Evolutionary conservation across 768 basidiomycete species (phyloP).

Genomic region (Dendrothele bispora): DNA sequence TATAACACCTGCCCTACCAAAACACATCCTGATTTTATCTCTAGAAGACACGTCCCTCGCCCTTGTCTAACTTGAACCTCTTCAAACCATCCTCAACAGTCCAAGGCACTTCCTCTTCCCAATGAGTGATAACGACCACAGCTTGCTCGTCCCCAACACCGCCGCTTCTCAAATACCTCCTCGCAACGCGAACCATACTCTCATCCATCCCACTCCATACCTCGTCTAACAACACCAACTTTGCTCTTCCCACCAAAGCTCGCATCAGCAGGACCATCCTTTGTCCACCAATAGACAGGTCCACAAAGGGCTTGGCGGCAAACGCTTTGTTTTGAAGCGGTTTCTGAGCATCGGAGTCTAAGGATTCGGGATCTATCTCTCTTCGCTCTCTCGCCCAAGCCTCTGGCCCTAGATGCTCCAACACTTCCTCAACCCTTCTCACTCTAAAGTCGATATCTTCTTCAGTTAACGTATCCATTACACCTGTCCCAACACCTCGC

Average conservation of each 20-base stretch:
- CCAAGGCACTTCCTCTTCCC: conserved; percentile 93
- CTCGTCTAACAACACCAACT: conserved; percentile 85
- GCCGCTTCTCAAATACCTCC: conserved; percentile 56
- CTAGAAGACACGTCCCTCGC: conserved; percentile 22
- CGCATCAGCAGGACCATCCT: conserved; percentile 81
- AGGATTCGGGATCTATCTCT: background rate
- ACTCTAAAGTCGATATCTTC: conserved; percentile 34
- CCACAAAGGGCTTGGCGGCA: conserved; percentile 53
- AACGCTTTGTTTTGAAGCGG: no score
- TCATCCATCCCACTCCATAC: conserved; percentile 93
- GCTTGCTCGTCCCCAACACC: conserved; percentile 62
- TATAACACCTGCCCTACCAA: no score
- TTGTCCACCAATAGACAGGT: conserved; percentile 74
- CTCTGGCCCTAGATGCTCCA: conserved; percentile 61
- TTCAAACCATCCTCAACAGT: conserved; percentile 50
- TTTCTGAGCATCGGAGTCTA: no score
- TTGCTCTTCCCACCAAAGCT: conserved; percentile 74
- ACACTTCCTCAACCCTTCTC: conserved; percentile 48
- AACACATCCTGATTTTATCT: no score
- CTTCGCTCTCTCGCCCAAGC: conserved; percentile 36
- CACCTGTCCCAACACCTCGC: conserved; percentile 46
- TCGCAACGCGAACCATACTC: conserved; percentile 65
- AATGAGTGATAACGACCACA: conserved; percentile 85
- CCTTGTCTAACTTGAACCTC: conserved; percentile 31
- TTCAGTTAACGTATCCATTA: conserved; percentile 21